Conservation (phyloP, 169 alveolate genomes). For the Blepharisma undulans region DNA sequence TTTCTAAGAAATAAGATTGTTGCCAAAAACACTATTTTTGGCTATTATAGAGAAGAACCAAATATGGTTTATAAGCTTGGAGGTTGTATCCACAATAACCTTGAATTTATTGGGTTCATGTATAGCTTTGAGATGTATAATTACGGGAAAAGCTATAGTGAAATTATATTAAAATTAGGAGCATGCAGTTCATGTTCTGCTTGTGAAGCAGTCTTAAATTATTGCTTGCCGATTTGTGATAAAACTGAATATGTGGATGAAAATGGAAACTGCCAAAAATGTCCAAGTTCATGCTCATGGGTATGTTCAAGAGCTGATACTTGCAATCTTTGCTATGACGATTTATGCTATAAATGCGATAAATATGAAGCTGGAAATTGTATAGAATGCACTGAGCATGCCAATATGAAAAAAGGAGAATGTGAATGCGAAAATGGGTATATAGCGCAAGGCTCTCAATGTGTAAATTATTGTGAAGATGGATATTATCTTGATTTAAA, state of each 20-base stretch:
- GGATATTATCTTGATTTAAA: background rate
- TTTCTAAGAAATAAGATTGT: background rate
- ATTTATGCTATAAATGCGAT: background rate
- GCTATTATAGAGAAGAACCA: background rate
- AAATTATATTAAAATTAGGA: background rate
- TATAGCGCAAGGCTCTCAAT: background rate
- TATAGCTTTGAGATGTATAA: background rate
- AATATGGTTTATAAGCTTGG: background rate
- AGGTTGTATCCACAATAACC: background rate
- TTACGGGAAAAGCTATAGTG: background rate
- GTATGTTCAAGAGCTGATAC: background rate
- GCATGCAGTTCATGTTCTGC: background rate
- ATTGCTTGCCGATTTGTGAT: background rate
- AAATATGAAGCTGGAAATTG: background rate
- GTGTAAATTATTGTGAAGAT: background rate
- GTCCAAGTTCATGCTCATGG: background rate
- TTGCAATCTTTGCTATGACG: background rate
- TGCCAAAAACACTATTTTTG: background rate
- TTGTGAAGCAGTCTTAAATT: background rate
- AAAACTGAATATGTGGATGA: background rate
- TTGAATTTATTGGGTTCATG: background rate
- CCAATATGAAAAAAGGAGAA: background rate
- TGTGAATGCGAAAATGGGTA: background rate
- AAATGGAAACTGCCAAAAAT: background rate
- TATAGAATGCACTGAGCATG: background rate